Percentiles rank a stretch among this genome's conserved stretches.
Conservation (phyloP, 192 early-diverging fungal species). For the Podila horticola region DNA sequence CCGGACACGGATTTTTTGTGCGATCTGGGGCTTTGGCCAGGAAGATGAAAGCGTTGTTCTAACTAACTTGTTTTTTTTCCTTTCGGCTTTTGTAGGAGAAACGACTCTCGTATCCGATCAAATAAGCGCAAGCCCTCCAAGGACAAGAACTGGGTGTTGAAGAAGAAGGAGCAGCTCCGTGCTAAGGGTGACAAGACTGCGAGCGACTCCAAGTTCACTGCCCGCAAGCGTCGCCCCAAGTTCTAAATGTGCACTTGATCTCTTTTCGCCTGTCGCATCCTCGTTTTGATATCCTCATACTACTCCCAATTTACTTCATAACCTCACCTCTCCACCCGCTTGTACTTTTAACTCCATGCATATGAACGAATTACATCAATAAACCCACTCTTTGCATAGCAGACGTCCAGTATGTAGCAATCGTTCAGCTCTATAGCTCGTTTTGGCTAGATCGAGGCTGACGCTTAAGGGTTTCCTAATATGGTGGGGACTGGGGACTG, state of each 20-base stretch:
- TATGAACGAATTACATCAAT: no score
- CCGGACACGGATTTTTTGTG: no score
- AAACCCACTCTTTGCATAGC: no score
- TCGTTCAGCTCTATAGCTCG: no score
- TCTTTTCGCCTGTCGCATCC: neutral
- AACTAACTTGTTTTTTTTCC: neutral
- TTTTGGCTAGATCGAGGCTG: no score
- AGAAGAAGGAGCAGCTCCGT: slow-evolving; percentile 90
- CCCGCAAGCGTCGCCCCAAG: slow-evolving; percentile 85
- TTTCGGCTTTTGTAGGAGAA: slow-evolving; percentile 26
- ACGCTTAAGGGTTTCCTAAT: no score
- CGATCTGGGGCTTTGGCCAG: no score
- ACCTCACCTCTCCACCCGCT: no score
- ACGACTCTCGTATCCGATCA: slow-evolving; percentile 42
- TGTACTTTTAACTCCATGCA: no score
- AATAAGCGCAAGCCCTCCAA: slow-evolving; percentile 72
- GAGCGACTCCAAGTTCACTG: slow-evolving; percentile 94
- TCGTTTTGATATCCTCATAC: slow-evolving; percentile 1
- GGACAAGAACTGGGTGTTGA: slow-evolving; percentile 88
- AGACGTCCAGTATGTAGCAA: no score
- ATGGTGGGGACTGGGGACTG: no score
- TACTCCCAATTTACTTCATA: neutral
- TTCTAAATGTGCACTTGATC: slow-evolving; percentile 68
- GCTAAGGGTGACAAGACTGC: slow-evolving; percentile 80
- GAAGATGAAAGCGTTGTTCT: neutral